Evolutionary conservation across 768 basidiomycete genomes (phyloP).

Genomic region (Tulasnella sp.): DNA sequence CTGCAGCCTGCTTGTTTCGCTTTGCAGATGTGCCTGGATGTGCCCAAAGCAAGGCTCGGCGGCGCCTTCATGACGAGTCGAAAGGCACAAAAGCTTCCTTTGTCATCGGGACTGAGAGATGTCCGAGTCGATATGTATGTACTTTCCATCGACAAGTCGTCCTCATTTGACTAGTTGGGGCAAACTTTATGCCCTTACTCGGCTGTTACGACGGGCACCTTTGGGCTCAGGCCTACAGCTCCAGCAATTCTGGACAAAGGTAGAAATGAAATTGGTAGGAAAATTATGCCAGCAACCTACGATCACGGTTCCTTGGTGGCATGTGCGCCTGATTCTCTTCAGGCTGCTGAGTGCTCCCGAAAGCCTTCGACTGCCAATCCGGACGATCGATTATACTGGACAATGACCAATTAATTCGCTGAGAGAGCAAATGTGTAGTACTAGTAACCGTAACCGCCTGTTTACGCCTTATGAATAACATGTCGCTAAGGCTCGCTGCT

Average conservation of each 20-base stretch:
- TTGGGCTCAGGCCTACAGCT: too few relatives aligned
- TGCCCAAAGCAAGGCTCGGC: not conserved
- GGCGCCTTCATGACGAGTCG: not conserved
- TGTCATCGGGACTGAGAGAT: not conserved
- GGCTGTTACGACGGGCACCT: too few relatives aligned
- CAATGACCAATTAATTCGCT: not conserved
- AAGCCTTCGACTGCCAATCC: not conserved
- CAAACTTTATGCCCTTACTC: too few relatives aligned
- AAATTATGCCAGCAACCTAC: too few relatives aligned
- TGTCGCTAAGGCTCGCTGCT: not conserved
- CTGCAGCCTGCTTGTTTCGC: not conserved
- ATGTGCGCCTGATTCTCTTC: not conserved
- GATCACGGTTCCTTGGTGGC: too few relatives aligned
- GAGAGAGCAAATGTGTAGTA: not conserved
- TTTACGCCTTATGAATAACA: not conserved
- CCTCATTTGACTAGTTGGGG: not conserved
- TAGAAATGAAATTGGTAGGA: too few relatives aligned
- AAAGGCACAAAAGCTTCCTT: not conserved
- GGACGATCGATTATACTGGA: not conserved
- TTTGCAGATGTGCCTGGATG: not conserved
- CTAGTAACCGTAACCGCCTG: not conserved
- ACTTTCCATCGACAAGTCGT: not conserved
- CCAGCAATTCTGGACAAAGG: too few relatives aligned
- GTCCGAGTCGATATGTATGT: not conserved
- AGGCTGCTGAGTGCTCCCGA: not conserved